phyloP scores from a whole-genome alignment of 441 rosid genomes.

The Arabidopsis lyrata region DNA sequence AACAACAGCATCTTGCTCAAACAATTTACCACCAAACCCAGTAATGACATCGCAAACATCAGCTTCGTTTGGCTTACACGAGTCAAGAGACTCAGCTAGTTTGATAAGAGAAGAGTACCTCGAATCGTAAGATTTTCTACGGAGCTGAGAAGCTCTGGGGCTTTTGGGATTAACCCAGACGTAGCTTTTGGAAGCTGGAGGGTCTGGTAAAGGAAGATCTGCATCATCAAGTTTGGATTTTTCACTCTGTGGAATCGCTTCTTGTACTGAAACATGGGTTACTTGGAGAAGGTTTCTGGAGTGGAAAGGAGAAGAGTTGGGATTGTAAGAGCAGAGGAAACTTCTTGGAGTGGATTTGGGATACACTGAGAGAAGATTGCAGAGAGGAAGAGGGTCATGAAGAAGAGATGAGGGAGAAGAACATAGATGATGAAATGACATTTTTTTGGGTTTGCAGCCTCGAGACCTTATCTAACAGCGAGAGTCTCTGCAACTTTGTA shows the following conservation, averaged over 20 bases:
- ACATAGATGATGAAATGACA: conserved; percentile 66
- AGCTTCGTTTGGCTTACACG: conserved; percentile 50
- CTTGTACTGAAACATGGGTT: conserved; percentile 59
- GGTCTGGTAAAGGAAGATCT: conserved; percentile 32
- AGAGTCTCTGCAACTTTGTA: neutral
- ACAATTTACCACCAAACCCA: conserved; percentile 56
- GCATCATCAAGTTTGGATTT: conserved; percentile 38
- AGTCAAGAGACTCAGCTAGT: conserved; percentile 64
- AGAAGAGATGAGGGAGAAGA: conserved; percentile 62
- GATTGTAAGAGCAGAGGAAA: conserved; percentile 41
- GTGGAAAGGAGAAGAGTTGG: conserved; percentile 38
- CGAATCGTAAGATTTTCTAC: conserved; percentile 63
- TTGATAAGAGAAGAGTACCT: conserved; percentile 74
- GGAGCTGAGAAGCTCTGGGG: conserved; percentile 72
- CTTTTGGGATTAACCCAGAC: conserved; percentile 90
- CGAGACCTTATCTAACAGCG: conserved; percentile 41
- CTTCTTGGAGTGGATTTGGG: conserved; percentile 45
- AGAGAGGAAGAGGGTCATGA: conserved; percentile 51
- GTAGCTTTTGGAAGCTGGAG: conserved; percentile 45
- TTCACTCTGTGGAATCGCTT: conserved; percentile 42
- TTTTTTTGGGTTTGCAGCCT: conserved; percentile 6
- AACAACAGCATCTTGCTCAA: conserved; percentile 83
- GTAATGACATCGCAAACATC: conserved; percentile 53
- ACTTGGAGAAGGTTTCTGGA: conserved; percentile 49
- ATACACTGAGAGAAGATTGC: conserved; percentile 44